Evolutionary conservation across 2,329 filamentous ascomycete species (phyloP).

Genomic region (Blastomyces percursus): DNA sequence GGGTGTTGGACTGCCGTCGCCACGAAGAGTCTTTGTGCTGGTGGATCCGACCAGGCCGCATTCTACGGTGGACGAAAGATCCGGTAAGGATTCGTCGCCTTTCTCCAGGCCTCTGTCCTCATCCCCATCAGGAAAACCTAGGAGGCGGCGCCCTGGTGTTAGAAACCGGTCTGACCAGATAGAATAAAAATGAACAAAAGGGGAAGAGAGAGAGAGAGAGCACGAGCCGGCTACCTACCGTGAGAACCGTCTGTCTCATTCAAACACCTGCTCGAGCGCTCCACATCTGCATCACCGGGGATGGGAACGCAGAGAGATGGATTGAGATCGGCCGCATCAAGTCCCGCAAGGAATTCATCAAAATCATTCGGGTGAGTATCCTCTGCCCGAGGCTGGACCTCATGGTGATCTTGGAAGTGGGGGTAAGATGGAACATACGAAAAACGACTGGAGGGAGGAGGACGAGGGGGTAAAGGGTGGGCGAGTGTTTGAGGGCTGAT

Average conservation of each 20-base stretch:
- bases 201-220: neutral
- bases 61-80: neutral
- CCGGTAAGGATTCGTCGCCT: neutral
- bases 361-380: too few relatives aligned
- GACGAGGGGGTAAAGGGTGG: too few relatives aligned
- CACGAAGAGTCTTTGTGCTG: neutral
- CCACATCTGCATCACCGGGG: neutral
- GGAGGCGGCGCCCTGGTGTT: neutral
- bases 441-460: too few relatives aligned
- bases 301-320: neutral
- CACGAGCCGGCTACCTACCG: neutral
- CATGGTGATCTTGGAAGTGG: too few relatives aligned
- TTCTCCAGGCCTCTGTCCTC: neutral
- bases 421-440: too few relatives aligned
- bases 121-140: neutral
- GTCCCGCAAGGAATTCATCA: neutral
- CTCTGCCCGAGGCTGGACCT: too few relatives aligned
- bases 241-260: neutral
- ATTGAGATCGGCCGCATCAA: neutral
- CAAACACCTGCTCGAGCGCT: neutral
- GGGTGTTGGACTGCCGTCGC: neutral
- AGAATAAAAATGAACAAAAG: neutral
- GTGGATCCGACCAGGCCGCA: neutral
- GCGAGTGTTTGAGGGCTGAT: too few relatives aligned
- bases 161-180: neutral